Evolutionary conservation across 225 moss, liverwort and hornwort species (phyloP), one percentile per base, ranked within the genome.

Genomic region (Bryum argenteum): DNA sequence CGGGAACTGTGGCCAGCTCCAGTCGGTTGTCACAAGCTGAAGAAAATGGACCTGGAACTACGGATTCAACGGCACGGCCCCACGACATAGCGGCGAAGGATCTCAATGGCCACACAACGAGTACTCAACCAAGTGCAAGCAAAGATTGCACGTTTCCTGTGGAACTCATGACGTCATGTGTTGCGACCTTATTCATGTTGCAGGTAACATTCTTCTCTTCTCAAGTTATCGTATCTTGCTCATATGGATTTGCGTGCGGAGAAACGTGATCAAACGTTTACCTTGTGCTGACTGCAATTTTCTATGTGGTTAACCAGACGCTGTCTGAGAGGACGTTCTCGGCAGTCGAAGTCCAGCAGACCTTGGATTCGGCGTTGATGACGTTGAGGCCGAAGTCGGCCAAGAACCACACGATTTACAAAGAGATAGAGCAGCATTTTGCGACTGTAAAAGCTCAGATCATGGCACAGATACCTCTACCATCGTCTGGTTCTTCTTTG

Each of bases 181-280:
- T 98, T 43, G 94, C 92, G 28, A 90, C 94, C 18, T 81, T 98
- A 78, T 88, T 98, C 70, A 89, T 98, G 98, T 84, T 98, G 64
- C 94, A 98, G 98, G 98, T 94, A 70, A 70, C 40, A 67, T 61
- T 39, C 66, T 60, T 67, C 23, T 42, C 26, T 9, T 62, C 11
- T 20, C 28, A 23, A 42, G 38, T 52, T 52, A 17, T 17, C 41
- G 42, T 61, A 21, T 33, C 42, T 28, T 73, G 54, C 47, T 22
- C 67, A 55, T 42, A 55, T 60, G 33, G 60, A 54, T 19, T 65
- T 15, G 8, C 68, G 61, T 63, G 18, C 44, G 16, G 18, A 56
- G 53, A 42, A 61, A 43, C 61, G 12, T 9, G 52, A 13, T 18
- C 9, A 22, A 50, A 66, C 41, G n/a, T 14, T 38, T 28, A 47